Evolutionary conservation across 495 filamentous ascomycete genomes (phyloP), one percentile per base, ranked within the genome.

Genomic region (Podospora australis): DNA sequence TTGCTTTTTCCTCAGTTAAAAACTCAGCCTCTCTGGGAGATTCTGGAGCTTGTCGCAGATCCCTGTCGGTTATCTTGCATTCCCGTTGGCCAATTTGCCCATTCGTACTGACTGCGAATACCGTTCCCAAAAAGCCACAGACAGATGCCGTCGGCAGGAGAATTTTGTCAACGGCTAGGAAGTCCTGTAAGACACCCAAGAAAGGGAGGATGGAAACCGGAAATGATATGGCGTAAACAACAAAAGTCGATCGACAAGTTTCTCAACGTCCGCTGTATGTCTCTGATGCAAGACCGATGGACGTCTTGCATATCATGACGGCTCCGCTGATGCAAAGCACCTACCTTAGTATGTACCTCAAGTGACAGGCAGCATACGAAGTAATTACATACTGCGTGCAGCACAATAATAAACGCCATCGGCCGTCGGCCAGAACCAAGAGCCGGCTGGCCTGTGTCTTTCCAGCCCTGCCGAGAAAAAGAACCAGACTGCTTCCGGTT

Each of bases 231-330:
- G 6, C 11, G 26, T 16, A 11, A 2, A 35, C 13, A 35, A 35
- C 4, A 36, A 36, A 36, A 17, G 32, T 17, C 32, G 19, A 36
- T 36, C 19, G 32, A 36, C n/a, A 32, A 29, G 29, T 44, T 17
- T 30, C 10, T 17, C 40, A 43, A 23, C 44, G 43, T 52, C 28
- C 26, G 36, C 36, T 46, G 36, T 16, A 24, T 46, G 36, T 46
- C 46, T 30, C 40, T 39, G 19, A 44, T 46, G 34, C 17, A 10
- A 42, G 41, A 43, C 32, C 38, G n/a, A 14, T 30, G 20, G 45
- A 49, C 44, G 52, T 49, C 52, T 54, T 35, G 41, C 10, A 24
- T 19, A 25, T 3, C 13, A n/a, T 34, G 28, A 30, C 28, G n/a
- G n/a, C n/a, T n/a, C n/a, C n/a, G n/a, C n/a, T n/a, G n/a, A n/a